Percentiles rank a stretch among this genome's conserved stretches.
Conservation (phyloP, 2,329 filamentous ascomycete species). For the Gyromitra esculenta region DNA sequence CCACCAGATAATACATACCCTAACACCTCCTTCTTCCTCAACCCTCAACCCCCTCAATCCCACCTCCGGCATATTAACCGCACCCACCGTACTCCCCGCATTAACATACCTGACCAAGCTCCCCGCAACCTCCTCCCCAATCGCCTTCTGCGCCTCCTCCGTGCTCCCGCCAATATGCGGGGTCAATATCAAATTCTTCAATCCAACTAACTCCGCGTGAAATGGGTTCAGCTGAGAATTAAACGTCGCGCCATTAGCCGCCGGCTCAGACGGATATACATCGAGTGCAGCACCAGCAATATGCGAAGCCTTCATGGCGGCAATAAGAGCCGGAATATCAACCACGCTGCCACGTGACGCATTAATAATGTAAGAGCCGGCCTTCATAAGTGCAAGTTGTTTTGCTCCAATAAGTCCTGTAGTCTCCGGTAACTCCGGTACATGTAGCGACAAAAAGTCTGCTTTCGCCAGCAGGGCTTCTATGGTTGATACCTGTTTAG, state of each 20-base stretch:
- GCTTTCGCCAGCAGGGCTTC: slow-evolving; percentile 78
- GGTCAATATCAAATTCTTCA: slow-evolving; percentile 93
- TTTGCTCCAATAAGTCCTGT: slow-evolving; percentile 83
- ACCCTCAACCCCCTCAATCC: slow-evolving; percentile 85
- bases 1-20: slow-evolving; percentile 62
- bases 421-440: slow-evolving; percentile 91
- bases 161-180: slow-evolving; percentile 98
- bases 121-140: slow-evolving; percentile 90
- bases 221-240: slow-evolving; percentile 81
- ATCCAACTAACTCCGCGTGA: slow-evolving; percentile 81
- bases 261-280: slow-evolving; percentile 93
- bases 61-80: slow-evolving; percentile 93
- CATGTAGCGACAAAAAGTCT: slow-evolving; percentile 94
- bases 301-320: slow-evolving; percentile 84
- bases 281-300: slow-evolving; percentile 92
- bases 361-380: slow-evolving; percentile 93
- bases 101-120: slow-evolving; percentile 95
- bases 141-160: slow-evolving; percentile 95
- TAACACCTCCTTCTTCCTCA: slow-evolving; percentile 87
- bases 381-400: slow-evolving; percentile 89
- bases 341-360: slow-evolving; percentile 93
- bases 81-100: slow-evolving; percentile 81
- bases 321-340: slow-evolving; percentile 89
- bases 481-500: slow-evolving; percentile 81
- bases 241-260: slow-evolving; percentile 94